Percentiles rank a stretch among this genome's conserved stretches.
These are phyloP conservation scores for Aspergillus ellipticus DNA, from an alignment of 495 filamentous ascomycete species.

Conservation along the genomic window DNA sequence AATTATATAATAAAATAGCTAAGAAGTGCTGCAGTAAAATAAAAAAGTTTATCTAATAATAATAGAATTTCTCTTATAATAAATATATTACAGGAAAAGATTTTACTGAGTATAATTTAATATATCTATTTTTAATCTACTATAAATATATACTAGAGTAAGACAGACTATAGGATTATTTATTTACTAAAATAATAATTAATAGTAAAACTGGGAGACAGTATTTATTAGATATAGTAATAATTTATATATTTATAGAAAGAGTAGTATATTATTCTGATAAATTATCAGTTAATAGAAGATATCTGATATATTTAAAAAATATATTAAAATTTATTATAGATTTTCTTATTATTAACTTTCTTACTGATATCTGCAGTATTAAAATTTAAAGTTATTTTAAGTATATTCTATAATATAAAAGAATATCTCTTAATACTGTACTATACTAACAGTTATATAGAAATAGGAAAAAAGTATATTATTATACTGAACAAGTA, in stretches of 20 bases:
- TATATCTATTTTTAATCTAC: conserved; percentile 7
- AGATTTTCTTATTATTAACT: neutral
- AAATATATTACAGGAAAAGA: conserved; percentile 8
- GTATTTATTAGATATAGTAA: conserved; percentile 7
- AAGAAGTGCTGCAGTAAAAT: neutral
- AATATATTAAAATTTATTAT: neutral
- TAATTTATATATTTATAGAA: conserved; percentile 2
- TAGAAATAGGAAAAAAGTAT: conserved; percentile 20
- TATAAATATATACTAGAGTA: conserved; percentile 9
- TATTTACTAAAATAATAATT: conserved; percentile 2
- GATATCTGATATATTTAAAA: neutral
- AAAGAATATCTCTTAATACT: conserved; percentile 14
- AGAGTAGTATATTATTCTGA: conserved; percentile 7
- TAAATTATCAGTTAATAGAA: neutral
- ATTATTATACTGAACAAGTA: conserved; percentile 12
- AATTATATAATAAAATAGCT: conserved; percentile 4
- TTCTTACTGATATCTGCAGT: neutral
- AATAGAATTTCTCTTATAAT: conserved; percentile 7
- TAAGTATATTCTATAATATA: conserved; percentile 23
- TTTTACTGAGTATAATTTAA: conserved; percentile 6
- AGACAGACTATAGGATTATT: neutral
- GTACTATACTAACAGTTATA: conserved; percentile 21
- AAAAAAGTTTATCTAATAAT: conserved; percentile 4
- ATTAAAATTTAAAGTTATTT: conserved; percentile 7
- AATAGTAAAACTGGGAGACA: conserved; percentile 8